phyloP scores from a whole-genome alignment of 768 basidiomycete genomes.

The Sistotremastrum niveocremeum region DNA sequence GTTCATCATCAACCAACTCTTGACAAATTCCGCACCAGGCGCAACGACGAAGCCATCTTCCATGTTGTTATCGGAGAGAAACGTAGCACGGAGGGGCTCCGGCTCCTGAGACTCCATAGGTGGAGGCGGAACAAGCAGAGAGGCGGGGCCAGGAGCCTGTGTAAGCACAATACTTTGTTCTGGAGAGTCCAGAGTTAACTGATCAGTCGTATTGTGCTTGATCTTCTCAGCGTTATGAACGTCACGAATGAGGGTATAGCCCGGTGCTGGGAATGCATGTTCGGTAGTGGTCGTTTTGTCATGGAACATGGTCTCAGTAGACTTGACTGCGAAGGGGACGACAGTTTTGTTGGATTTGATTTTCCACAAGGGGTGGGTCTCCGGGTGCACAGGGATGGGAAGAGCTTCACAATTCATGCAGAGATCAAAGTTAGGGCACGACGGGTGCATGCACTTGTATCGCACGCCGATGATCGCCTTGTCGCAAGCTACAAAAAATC shows the following conservation, averaged over 20 bases:
- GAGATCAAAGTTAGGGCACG: conserved; percentile 71
- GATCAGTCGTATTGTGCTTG: neutral
- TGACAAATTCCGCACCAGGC: conserved; percentile 76
- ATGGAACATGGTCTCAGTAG: neutral
- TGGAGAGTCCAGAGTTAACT: no score
- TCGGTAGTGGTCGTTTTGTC: neutral
- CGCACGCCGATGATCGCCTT: conserved; percentile 1
- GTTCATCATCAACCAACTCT: conserved; percentile 69
- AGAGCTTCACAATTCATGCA: conserved; percentile 68
- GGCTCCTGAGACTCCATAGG: conserved; percentile 3
- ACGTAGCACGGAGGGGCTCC: conserved; percentile 34
- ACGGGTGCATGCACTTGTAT: conserved; percentile 55
- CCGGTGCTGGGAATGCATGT: neutral
- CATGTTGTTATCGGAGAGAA: conserved; percentile 57
- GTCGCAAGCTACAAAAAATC: neutral
- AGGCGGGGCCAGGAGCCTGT: conserved; percentile 18
- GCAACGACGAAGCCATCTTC: conserved; percentile 57
- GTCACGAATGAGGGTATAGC: neutral
- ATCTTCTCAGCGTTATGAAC: neutral
- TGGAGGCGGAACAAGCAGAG: conserved; percentile 7
- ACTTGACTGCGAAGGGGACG: conserved; percentile 21
- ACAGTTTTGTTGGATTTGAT: conserved; percentile 39
- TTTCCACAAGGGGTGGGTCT: conserved; percentile 63
- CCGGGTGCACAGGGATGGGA: conserved; percentile 64
- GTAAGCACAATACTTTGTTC: neutral